Conservation (phyloP, 1,139 yeast species). For the Blastobotrys aristatus region DNA sequence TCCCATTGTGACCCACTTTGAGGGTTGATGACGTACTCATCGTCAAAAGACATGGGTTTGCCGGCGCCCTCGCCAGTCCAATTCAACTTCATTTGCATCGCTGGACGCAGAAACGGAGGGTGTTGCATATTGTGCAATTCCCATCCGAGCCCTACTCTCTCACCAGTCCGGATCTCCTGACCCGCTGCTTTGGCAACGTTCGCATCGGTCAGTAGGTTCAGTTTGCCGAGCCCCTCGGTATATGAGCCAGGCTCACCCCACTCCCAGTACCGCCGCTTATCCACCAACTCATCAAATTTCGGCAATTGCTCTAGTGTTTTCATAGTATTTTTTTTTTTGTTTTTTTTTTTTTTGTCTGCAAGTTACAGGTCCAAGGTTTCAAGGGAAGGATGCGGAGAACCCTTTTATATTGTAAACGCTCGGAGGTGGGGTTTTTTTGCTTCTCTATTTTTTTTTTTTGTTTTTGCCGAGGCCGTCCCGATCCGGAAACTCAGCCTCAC, state of each 20-base stretch:
- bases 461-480: no score
- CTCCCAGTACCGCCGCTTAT: slow-evolving; percentile 24
- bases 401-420: no score
- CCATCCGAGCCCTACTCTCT: slow-evolving; percentile 23
- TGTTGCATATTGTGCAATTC: slow-evolving; percentile 20
- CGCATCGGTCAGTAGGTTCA: slow-evolving; percentile 22
- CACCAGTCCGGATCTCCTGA: slow-evolving; percentile 23
- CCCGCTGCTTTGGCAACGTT: slow-evolving; percentile 21
- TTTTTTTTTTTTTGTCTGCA: no score
- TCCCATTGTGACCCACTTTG: slow-evolving; percentile 36
- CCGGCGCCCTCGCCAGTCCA: slow-evolving; percentile 5
- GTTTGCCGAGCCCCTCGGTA: slow-evolving; percentile 25
- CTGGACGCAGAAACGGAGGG: slow-evolving; percentile 19
- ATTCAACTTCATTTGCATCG: slow-evolving; percentile 14
- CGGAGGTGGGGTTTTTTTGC: no score
- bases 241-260: slow-evolving; percentile 26
- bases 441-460: no score
- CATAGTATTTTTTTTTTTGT: slow-evolving; percentile 3
- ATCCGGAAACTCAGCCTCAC: no score
- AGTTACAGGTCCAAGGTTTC: no score
- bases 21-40: slow-evolving; percentile 29
- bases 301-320: slow-evolving; percentile 21
- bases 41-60: slow-evolving; percentile 27
- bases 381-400: no score
- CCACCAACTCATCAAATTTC: slow-evolving; percentile 19